Percentiles rank a stretch among this genome's conserved stretches.
Evolutionary conservation across 306 rosid genomes (phyloP).

Genomic region (Senna tora): DNA sequence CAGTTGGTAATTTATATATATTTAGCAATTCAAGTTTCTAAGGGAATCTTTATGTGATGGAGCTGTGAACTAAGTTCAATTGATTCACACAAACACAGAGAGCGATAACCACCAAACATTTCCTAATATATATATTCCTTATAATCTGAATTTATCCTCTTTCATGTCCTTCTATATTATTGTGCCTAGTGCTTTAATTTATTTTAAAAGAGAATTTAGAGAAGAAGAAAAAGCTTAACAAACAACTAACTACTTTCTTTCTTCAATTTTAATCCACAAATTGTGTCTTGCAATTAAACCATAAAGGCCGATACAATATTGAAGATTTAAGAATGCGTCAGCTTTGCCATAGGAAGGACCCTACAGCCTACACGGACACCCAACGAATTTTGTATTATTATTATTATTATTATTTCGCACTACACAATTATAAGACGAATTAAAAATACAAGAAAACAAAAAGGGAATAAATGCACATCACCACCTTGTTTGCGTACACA

Average conservation of each 20-base stretch:
- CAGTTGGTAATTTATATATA: not conserved
- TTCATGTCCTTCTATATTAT: not conserved
- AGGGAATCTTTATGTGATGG: constrained; percentile 1
- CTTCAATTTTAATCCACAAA: too few relatives aligned
- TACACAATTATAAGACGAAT: too few relatives aligned
- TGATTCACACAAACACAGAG: constrained; percentile 3
- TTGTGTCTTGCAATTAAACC: too few relatives aligned
- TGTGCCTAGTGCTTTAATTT: too few relatives aligned
- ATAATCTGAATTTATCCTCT: not conserved
- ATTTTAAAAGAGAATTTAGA: not conserved
- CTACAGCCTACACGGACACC: too few relatives aligned
- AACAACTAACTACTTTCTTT: not conserved
- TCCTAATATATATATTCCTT: not conserved
- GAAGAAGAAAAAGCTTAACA: not conserved
- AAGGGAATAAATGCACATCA: too few relatives aligned
- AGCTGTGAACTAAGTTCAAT: constrained; percentile 5
- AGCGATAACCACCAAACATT: constrained; percentile 1
- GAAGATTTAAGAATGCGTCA: too few relatives aligned
- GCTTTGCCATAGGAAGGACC: too few relatives aligned
- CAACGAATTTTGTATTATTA: not conserved
- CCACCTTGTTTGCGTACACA: too few relatives aligned
- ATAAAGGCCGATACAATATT: too few relatives aligned
- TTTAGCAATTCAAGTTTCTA: not conserved
- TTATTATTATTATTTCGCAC: too few relatives aligned
- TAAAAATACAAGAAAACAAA: too few relatives aligned